Evolutionary conservation across 2,329 filamentous ascomycete genomes (phyloP).

Genomic region (Thermothelomyces thermophilus): DNA sequence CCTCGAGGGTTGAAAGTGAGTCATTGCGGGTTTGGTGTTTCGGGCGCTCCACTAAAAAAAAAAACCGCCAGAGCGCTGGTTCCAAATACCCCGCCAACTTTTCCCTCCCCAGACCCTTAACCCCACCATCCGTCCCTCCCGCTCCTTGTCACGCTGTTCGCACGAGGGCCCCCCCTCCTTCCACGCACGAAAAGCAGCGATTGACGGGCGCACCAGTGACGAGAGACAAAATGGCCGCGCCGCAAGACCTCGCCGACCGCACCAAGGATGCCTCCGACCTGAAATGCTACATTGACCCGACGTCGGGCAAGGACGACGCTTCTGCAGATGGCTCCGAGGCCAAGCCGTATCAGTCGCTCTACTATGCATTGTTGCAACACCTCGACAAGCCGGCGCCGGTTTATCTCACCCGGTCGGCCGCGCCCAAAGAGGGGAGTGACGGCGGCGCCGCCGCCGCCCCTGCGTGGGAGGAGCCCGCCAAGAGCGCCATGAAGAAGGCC

Average conservation of each 20-base stretch:
- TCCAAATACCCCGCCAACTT: constrained; percentile 21
- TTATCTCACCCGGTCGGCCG: constrained; percentile 62
- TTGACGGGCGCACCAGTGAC: constrained; percentile 18
- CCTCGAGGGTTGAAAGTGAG: constrained; percentile 9
- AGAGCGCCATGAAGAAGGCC: constrained; percentile 81
- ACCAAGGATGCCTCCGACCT: constrained; percentile 39
- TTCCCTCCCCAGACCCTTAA: constrained; percentile 6
- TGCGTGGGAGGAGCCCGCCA: constrained; percentile 75
- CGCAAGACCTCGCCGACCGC: constrained; percentile 46
- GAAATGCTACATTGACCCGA: constrained; percentile 72
- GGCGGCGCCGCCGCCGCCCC: constrained; percentile 44
- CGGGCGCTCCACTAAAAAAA: constrained; percentile 6
- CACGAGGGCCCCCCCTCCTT: constrained; percentile 5
- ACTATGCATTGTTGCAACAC: constrained; percentile 69
- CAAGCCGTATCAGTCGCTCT: constrained; percentile 74
- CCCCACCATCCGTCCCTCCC: constrained; percentile 13
- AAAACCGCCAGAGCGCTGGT: background rate
- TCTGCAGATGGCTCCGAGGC: constrained; percentile 61
- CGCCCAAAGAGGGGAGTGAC: constrained; percentile 43
- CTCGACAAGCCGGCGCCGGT: constrained; percentile 49
- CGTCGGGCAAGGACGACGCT: constrained; percentile 65
- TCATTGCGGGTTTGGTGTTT: constrained; percentile 14
- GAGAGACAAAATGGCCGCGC: constrained; percentile 34
- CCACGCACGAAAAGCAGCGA: constrained; percentile 16
- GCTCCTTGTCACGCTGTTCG: background rate